Percentiles rank a stretch among this genome's conserved stretches.
These are phyloP conservation scores for Coffea canephora DNA, from an alignment of 257 asterid species.

Conservation along the genomic window DNA sequence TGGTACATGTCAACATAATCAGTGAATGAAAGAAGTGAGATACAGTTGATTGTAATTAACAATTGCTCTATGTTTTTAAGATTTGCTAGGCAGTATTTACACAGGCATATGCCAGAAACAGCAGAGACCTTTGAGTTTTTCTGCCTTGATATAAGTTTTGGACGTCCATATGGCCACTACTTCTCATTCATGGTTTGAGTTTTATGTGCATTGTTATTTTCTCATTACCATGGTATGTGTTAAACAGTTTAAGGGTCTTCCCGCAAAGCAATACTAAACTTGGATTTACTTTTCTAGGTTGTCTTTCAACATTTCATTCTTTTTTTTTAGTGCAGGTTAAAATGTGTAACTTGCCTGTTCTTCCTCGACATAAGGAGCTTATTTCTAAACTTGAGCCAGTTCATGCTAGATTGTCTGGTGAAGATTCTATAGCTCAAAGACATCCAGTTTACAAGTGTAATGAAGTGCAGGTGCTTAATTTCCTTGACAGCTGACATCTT, in stretches of 20 bases:
- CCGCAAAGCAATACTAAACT: not conserved
- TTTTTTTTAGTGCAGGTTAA: constrained; percentile 49
- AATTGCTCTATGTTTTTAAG: not conserved
- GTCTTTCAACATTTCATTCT: not conserved
- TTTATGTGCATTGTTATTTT: not conserved
- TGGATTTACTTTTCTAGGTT: not conserved
- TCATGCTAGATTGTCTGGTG: constrained; percentile 54
- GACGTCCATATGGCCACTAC: not conserved
- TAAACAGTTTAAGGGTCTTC: too few species aligned
- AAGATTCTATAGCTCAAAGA: constrained; percentile 47
- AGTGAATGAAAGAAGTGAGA: not conserved
- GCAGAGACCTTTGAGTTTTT: not conserved
- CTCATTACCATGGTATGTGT: not conserved
- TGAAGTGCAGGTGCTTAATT: constrained; percentile 62
- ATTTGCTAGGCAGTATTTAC: not conserved
- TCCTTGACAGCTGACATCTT: not conserved
- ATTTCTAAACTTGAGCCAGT: constrained; percentile 61
- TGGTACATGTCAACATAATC: not conserved
- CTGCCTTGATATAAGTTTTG: not conserved
- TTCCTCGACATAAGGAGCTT: constrained; percentile 68
- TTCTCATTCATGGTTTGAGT: not conserved
- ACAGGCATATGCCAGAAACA: not conserved
- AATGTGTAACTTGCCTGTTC: constrained; percentile 60
- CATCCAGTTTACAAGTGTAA: constrained; percentile 75
- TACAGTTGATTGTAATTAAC: not conserved